Evolutionary conservation across 352 stramenopile species (phyloP).

Genomic region (Phytophthora meadii): DNA sequence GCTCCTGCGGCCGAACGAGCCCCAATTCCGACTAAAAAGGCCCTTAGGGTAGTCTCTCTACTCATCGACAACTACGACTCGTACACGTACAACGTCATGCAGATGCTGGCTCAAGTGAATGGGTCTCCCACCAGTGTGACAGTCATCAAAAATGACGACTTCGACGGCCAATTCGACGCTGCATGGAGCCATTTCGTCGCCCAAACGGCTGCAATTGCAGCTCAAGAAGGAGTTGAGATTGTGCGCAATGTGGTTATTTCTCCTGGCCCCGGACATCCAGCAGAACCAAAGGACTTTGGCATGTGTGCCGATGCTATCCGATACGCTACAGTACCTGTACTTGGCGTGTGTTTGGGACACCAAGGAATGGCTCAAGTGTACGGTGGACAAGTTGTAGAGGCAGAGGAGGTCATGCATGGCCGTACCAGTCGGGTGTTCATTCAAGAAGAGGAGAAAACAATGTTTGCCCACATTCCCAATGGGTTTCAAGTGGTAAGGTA

Average conservation of each 20-base stretch:
- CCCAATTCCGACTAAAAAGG: slow-evolving; percentile 15
- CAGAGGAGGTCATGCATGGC: slow-evolving; percentile 94
- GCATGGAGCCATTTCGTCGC: slow-evolving; percentile 65
- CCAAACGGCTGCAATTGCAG: slow-evolving; percentile 35
- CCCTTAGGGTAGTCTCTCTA: slow-evolving; percentile 66
- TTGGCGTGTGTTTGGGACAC: slow-evolving; percentile 98
- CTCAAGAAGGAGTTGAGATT: slow-evolving; percentile 22
- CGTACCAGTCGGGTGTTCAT: slow-evolving; percentile 83
- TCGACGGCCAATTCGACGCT: slow-evolving; percentile 65
- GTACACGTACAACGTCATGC: slow-evolving; percentile 98
- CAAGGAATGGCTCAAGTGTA: slow-evolving; percentile 94
- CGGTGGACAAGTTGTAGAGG: slow-evolving; percentile 82
- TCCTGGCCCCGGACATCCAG: slow-evolving; percentile 91
- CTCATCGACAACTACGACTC: slow-evolving; percentile 99
- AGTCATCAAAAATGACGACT: slow-evolving; percentile 95
- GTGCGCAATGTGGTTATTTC: slow-evolving; percentile 90
- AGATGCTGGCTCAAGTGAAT: slow-evolving; percentile 95
- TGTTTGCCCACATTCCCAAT: slow-evolving; percentile 72
- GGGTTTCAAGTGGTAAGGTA: slow-evolving; percentile 95
- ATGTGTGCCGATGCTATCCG: slow-evolving; percentile 87
- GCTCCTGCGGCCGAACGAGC: slow-evolving; percentile 2
- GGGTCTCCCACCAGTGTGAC: slow-evolving; percentile 59
- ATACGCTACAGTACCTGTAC: slow-evolving; percentile 75
- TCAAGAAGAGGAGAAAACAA: slow-evolving; percentile 28
- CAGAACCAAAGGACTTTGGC: slow-evolving; percentile 81